Evolutionary conservation across 257 asterid species (phyloP).

Genomic region (Coffea eugenioides): DNA sequence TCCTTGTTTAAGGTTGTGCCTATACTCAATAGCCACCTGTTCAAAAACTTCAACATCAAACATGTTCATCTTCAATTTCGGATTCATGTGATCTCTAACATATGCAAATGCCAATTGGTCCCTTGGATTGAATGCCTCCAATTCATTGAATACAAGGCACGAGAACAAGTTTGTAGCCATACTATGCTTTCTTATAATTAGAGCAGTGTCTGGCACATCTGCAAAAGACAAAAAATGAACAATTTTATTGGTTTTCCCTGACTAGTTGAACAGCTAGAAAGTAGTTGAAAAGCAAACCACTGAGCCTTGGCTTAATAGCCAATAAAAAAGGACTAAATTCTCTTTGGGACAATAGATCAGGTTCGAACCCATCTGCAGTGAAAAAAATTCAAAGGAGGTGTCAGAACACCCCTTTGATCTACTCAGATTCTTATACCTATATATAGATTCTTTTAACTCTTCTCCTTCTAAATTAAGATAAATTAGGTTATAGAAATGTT

Average conservation of each 20-base stretch:
- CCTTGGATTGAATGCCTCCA: constrained; percentile 88
- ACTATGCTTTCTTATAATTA: constrained; percentile 71
- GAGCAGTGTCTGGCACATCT: constrained; percentile 95
- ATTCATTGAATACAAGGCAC: constrained; percentile 81
- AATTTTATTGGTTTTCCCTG: background rate
- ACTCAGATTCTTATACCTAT: too few relatives aligned
- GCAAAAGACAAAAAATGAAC: constrained; percentile 7
- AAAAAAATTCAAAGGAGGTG: too few relatives aligned
- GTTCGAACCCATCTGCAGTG: too few relatives aligned
- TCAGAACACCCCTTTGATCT: too few relatives aligned
- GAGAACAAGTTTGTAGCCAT: constrained; percentile 56
- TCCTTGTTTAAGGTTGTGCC: constrained; percentile 67
- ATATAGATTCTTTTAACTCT: too few relatives aligned
- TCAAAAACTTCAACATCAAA: constrained; percentile 88
- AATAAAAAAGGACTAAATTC: too few relatives aligned
- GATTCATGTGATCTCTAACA: constrained; percentile 80
- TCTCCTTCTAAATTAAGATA: too few relatives aligned
- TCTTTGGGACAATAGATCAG: too few relatives aligned
- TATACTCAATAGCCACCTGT: constrained; percentile 73
- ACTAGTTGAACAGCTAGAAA: background rate
- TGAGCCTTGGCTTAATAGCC: too few relatives aligned
- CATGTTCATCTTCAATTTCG: constrained; percentile 64
- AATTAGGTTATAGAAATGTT: too few relatives aligned
- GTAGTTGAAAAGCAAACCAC: background rate
- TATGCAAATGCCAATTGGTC: constrained; percentile 85